Base-by-base conservation (phyloP, 1,284 basidiomycete genomes). In the Apiotrichum gamsii region DNA sequence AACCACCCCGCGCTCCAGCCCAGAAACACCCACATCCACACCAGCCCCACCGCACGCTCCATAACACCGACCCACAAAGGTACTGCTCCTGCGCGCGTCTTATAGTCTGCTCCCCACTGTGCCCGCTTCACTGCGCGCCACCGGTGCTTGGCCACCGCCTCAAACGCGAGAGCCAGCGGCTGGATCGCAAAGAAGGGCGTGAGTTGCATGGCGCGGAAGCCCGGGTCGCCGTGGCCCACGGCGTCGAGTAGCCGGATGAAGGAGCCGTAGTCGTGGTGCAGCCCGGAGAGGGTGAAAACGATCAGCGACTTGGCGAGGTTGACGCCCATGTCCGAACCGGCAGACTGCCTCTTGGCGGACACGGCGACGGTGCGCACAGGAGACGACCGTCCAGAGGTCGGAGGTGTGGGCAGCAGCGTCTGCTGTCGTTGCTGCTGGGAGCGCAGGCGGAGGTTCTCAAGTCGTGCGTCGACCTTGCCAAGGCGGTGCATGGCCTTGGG, bases 121-220 rank as follows among this genome's bases (percentile, higher is more conserved):
- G 33, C 21, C 19, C 37, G 40, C 42, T 49, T 51, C 14, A 44
- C 15, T 11, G 25, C 45, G 24, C 66, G 45, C 56, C 60, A 70
- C 2, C 16, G 19, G 4, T 47, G 39, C 45, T 64, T 65, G 34
- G 64, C 38, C 5, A 57, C n/a, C 14, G 67, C 59, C 44, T 70
- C 68, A 15, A 57, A 30, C 1, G 57, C 61, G 13, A 70, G 45
- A 1, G 49, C 68, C 14, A 67, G 35, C 4, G 68, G 68, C 47
- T 70, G 68, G 14, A 58, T 24, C 25, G 59, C 21, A 48, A 70
- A 70, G 57, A 70, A 70, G 2, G 63, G 62, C 8, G 61, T 61
- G 20, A 63, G 52, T 6, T 28, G 6, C 8, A 28, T 28, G 11
- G 25, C 25, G 11, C 51, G 36, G 25, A 65, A 41, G 2, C 57